Conservation (phyloP, 1,139 yeast species). For the Yamadazyma conglobata region DNA sequence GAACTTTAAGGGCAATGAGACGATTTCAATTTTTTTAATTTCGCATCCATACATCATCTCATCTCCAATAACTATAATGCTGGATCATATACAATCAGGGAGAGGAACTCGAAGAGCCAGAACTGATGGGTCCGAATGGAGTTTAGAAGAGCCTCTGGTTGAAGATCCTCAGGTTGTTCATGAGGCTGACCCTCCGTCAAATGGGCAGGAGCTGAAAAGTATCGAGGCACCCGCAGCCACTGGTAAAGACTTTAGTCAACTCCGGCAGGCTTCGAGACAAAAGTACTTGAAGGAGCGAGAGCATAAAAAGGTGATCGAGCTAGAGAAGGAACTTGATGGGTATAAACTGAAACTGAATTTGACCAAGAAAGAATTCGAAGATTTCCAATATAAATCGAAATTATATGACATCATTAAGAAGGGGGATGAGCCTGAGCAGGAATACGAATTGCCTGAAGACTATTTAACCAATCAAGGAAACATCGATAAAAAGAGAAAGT, state of each 20-base stretch:
- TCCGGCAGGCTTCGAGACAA: constrained; percentile 17
- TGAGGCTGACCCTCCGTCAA: background rate
- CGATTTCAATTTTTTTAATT: background rate
- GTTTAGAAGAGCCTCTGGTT: background rate
- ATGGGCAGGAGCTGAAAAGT: constrained; percentile 7
- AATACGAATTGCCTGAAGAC: constrained; percentile 57
- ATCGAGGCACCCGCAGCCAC: constrained; percentile 4
- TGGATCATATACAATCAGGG: constrained; percentile 18
- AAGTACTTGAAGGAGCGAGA: constrained; percentile 33
- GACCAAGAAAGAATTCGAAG: constrained; percentile 47
- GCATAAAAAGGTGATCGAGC: constrained; percentile 19
- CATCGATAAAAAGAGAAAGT: constrained; percentile 50
- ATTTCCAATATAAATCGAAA: constrained; percentile 48
- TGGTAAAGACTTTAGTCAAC: constrained; percentile 7
- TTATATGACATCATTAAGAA: constrained; percentile 31
- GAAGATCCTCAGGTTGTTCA: background rate
- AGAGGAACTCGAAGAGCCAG: constrained; percentile 16
- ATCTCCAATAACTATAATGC: constrained; percentile 4
- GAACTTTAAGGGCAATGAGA: background rate
- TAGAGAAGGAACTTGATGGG: constrained; percentile 39
- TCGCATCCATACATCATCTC: constrained; percentile 8
- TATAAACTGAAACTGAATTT: constrained; percentile 41
- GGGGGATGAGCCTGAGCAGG: constrained; percentile 33
- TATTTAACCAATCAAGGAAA: constrained; percentile 49
- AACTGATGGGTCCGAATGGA: constrained; percentile 4